Base-by-base conservation (phyloP, 768 basidiomycete genomes). In the Chalciporus piperatus region DNA sequence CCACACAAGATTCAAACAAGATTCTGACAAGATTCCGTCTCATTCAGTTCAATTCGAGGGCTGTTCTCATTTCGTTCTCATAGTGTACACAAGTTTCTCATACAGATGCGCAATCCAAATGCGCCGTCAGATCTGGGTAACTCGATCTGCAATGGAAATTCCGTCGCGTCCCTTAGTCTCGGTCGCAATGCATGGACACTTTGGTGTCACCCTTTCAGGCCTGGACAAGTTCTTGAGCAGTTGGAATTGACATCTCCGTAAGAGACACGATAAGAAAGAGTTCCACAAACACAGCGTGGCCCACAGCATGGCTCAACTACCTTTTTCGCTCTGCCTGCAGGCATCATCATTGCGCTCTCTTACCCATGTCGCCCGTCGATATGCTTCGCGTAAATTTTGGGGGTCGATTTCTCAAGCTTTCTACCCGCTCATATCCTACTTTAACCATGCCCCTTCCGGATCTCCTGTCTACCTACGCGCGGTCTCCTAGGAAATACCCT, bases 311-410 rank as follows among this genome's bases (percentile, higher is more conserved):
- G 11, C 30, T 12, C 30, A 32, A 12, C 57, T 56, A 43, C 57
- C 55, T 23, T 58, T 58, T 58, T 56, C n/a, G 55, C 41, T 23
- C 56, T 61, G 57, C 51, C 59, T 64, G 57, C 56, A 51, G 39
- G 37, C 52, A 65, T 61, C 41, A 37, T 28, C 30, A 39, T 23
- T 45, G 42, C 22, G 22, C 22, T 40, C 44, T 49, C 47, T 45
- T 56, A 48, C 40, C 49, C 49, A 57, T 48, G 52, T 60, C 48
- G 22, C 46, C 38, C 52, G 50, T 67, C 66, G 55, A 60, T 44
- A 51, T 47, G 48, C 52, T 45, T 65, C 66, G 64, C 59, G 32
- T 69, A 69, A 67, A 59, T 63, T 68, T 67, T 45, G 61, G 52
- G 68, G 67, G 57, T 57, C n/a, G 14, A 30, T 54, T 59, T 56